Conservation (phyloP, 2,329 filamentous ascomycete genomes). For the Grosmannia clavigera region DNA sequence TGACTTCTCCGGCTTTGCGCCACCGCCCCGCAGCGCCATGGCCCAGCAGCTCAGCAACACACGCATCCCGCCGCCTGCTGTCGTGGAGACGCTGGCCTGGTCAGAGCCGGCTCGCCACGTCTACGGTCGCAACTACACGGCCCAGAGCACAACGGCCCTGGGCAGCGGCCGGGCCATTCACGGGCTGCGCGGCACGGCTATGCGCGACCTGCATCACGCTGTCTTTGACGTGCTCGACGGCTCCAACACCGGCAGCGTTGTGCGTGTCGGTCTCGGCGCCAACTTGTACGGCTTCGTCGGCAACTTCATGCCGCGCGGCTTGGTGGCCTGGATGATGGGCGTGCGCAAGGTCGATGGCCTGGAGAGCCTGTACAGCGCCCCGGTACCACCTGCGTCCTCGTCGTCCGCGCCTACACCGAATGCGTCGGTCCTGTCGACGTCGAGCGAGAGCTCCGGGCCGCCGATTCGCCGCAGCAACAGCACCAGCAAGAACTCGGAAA, state of each 20-base stretch:
- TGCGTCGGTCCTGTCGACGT: neutral
- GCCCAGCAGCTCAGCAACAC: slow-evolving; percentile 15
- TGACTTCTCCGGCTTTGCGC: slow-evolving; percentile 60
- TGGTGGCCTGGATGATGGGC: slow-evolving; percentile 94
- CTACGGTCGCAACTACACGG: slow-evolving; percentile 51
- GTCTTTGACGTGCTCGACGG: slow-evolving; percentile 82
- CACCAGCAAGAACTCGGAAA: slow-evolving; percentile 4
- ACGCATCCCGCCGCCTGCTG: slow-evolving; percentile 29
- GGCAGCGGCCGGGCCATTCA: slow-evolving; percentile 40
- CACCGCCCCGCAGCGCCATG: slow-evolving; percentile 20
- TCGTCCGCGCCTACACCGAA: slow-evolving; percentile 6
- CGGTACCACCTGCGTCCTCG: slow-evolving; percentile 19
- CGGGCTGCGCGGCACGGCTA: slow-evolving; percentile 54
- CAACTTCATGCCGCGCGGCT: slow-evolving; percentile 58
- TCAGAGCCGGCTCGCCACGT: slow-evolving; percentile 44
- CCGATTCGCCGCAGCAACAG: slow-evolving; percentile 9
- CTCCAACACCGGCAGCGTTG: slow-evolving; percentile 45
- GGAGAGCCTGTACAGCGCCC: slow-evolving; percentile 37
- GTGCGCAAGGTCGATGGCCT: slow-evolving; percentile 50
- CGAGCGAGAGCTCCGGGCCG: slow-evolving; percentile 1
- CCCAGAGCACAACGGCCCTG: slow-evolving; percentile 41
- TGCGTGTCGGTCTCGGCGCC: slow-evolving; percentile 76
- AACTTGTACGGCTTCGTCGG: slow-evolving; percentile 78
- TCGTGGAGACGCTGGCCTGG: slow-evolving; percentile 51
- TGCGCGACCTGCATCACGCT: slow-evolving; percentile 70